Percentiles rank a stretch among this genome's conserved stretches.
phyloP scores from a whole-genome alignment of 306 rosid species.

The Delonix regia region DNA sequence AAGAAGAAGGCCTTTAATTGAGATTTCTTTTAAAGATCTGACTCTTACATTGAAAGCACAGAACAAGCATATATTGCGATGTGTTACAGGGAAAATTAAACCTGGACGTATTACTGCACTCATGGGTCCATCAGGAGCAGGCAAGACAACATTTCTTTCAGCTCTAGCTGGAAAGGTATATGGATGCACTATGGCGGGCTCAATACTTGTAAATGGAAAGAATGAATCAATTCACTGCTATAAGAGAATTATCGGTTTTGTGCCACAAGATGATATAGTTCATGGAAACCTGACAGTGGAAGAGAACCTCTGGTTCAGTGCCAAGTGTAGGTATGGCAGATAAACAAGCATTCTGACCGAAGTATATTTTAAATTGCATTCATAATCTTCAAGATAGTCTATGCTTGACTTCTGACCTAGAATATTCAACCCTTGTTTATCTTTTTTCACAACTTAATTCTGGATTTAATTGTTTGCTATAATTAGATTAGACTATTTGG shows the following conservation, averaged over 20 bases:
- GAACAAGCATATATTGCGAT: slow-evolving; percentile 63
- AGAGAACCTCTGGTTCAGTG: slow-evolving; percentile 88
- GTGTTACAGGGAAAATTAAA: slow-evolving; percentile 73
- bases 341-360: slow-evolving; percentile 7
- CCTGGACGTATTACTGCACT: slow-evolving; percentile 85
- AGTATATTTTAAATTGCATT: background rate
- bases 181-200: slow-evolving; percentile 70
- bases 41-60: slow-evolving; percentile 73
- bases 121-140: slow-evolving; percentile 96
- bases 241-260: slow-evolving; percentile 80
- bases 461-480: background rate
- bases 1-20: slow-evolving; percentile 66
- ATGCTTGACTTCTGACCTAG: background rate
- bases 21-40: slow-evolving; percentile 72
- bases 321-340: slow-evolving; percentile 71
- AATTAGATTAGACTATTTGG: background rate
- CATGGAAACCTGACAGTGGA: slow-evolving; percentile 90
- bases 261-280: slow-evolving; percentile 88
- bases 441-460: background rate
- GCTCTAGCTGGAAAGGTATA: slow-evolving; percentile 79
- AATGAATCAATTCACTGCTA: slow-evolving; percentile 75
- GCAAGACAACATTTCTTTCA: slow-evolving; percentile 83
- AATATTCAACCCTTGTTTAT: background rate
- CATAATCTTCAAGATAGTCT: background rate
- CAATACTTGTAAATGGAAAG: slow-evolving; percentile 71